Evolutionary conservation across 2,329 filamentous ascomycete genomes (phyloP), one percentile per base, ranked within the genome.

Genomic region (Colletotrichum navitas): DNA sequence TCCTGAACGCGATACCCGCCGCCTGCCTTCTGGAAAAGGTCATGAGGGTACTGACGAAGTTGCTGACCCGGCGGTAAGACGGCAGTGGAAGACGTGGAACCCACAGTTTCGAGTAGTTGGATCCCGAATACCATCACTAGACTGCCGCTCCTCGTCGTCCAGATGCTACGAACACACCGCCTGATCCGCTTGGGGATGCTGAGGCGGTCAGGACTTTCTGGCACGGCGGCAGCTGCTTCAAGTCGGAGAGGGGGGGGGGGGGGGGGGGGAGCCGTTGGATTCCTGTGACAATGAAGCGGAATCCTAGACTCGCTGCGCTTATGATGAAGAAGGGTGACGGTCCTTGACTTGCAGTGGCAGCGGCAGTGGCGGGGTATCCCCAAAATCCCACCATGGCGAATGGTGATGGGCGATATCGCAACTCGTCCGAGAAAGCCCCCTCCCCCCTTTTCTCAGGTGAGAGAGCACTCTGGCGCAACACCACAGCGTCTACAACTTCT

Each of bases 1-100:
- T 62, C 60, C 8, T 45, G 36, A 39, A 62, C 45, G 60, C 60
- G 45, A 62, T 29, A 34, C 16, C 34, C 45, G 60, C n/a, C 45
- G 34, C 60, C 39, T 29, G 39, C 29, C 29, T 29, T 29, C 29
- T 29, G 2, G 8, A 39, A 24, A 11, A 55, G 6, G 32, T 21
- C 52, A n/a, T 11, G 21, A 14, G 29, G 18, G 8, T 36, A 36
- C 52, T n/a, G 21, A 14, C 4, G 5, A 36, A 21, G 29, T 14
- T 24, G 26, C 52, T 24, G 18, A 55, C 32, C 26, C 24, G 5
- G 16, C 47, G 49, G 49, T 52, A 29, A 29, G 26, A 14, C n/a
- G 49, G 14, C 14, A 14, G 24, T 18, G 14, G 26, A 32, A 14
- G 16, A 16, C 2, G 4, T 26, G 24, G 16, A 4, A 32, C 16